Evolutionary conservation across 1,139 yeast genomes (phyloP), one percentile per base, ranked within the genome.

Genomic region (Pichia sp.): DNA sequence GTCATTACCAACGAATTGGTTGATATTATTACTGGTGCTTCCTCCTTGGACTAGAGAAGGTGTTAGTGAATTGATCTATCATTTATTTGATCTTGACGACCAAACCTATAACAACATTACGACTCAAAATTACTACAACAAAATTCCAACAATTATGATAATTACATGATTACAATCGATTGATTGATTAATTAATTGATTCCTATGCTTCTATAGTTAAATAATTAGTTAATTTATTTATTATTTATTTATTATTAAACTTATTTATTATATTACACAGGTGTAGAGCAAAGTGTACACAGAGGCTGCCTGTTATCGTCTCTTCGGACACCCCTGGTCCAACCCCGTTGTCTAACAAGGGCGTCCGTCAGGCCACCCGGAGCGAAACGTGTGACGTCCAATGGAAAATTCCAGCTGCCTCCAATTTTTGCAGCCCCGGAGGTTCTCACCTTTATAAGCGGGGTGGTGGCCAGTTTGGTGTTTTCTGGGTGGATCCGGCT

Each of bases 1-100:
- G 99, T 91, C 70, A 93, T 93, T 69, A 93, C 99, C 76, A 93
- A 93, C 81, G 99, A 93, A 79, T 80, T 93, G 83, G 98, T 93
- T 67, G 99, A 93, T 77, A 93, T 93, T 69, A 93, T 93, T 72
- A 93, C 99, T 67, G 99, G 99, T 89, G 99, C 98, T 67, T 88
- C 98, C 57, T 89, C 98, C 54, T 84, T 93, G 77, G 96, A 87
- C 76, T 93, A 86, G 68, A 47, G 40, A 20, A 28, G 12, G 15
- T 14, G 38, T 46, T 34, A 17, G 42, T 19, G 8, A 18, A 30
- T 21, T 27, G 22, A 20, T 34, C 19, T 19, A 19, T 10, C 9
- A 24, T 24, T 24, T 12, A 24, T 10, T 3, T 9, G 12, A 24
- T 10, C 28, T 24, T 3, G 11, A 24, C 9, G 12, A 24, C 9